A percentile compares a stretch with the other conserved stretches of the same genome.
Conservation (phyloP, 108 stramenopile genomes). For the Cyclotella sp. region DNA sequence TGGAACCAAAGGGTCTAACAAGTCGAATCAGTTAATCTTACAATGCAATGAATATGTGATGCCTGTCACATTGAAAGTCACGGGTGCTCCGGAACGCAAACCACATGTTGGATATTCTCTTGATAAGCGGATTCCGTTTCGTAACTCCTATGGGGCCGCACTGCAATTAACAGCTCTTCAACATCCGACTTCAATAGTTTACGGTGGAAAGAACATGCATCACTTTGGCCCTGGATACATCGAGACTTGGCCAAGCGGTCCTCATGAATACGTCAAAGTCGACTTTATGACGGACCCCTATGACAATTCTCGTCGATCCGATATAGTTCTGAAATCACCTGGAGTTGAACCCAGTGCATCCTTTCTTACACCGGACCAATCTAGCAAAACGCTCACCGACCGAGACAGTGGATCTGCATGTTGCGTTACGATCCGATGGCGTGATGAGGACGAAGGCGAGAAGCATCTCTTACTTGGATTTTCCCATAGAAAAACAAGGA, state of each 20-base stretch:
- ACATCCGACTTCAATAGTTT: constrained; percentile 17
- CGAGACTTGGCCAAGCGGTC: constrained; percentile 46
- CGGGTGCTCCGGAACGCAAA: constrained; percentile 1
- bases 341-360: constrained; percentile 35
- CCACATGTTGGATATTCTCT: constrained; percentile 1
- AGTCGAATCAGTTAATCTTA: constrained; percentile 29
- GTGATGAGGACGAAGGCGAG: constrained; percentile 1
- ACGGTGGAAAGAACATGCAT: constrained; percentile 47
- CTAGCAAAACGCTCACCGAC: constrained; percentile 5
- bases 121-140: constrained; percentile 9
- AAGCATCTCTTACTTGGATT: constrained; percentile 42
- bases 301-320: neutral
- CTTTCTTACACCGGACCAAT: constrained; percentile 21
- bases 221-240: constrained; percentile 38
- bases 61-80: constrained; percentile 34
- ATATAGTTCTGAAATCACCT: constrained; percentile 4
- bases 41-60: constrained; percentile 43
- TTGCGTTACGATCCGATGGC: constrained; percentile 49
- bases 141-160: constrained; percentile 42
- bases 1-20: neutral
- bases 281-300: constrained; percentile 16
- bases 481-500: constrained; percentile 45
- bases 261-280: constrained; percentile 29
- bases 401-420: constrained; percentile 55
- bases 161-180: constrained; percentile 32